Conservation (phyloP, 164 flowering plant species). For the Santalum album region DNA sequence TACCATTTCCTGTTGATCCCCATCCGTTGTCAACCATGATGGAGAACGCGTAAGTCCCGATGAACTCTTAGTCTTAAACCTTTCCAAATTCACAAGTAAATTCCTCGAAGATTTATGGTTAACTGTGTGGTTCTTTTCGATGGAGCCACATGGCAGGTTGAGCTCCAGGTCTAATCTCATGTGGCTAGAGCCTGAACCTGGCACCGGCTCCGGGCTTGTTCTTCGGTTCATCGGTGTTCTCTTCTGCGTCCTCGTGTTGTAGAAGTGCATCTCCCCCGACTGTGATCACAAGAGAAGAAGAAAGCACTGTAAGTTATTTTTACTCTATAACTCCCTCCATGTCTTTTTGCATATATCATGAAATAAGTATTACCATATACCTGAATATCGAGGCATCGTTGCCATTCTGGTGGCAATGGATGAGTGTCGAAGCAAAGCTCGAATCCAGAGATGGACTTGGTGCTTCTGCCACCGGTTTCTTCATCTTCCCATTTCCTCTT, state of each 20-base stretch:
- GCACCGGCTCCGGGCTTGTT: slow-evolving; percentile 22
- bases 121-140: slow-evolving; percentile 1
- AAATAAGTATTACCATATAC: slow-evolving; percentile 23
- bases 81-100: background rate
- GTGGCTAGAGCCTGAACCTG: slow-evolving; percentile 10
- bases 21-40: slow-evolving; percentile 41
- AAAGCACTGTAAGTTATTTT: too few relatives aligned
- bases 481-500: slow-evolving; percentile 51
- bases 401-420: slow-evolving; percentile 71
- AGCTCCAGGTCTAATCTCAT: slow-evolving; percentile 80
- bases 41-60: slow-evolving; percentile 14
- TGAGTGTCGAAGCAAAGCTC: slow-evolving; percentile 44
- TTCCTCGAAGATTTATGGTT: slow-evolving; percentile 4
- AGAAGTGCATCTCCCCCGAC: slow-evolving; percentile 74
- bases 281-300: slow-evolving; percentile 15
- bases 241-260: slow-evolving; percentile 62
- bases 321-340: too few relatives aligned
- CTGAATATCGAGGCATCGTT: slow-evolving; percentile 68
- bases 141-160: slow-evolving; percentile 42
- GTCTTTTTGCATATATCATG: too few relatives aligned
- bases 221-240: slow-evolving; percentile 59
- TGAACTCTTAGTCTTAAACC: slow-evolving; percentile 1
- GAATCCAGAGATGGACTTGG: slow-evolving; percentile 17
- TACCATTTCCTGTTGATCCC: slow-evolving; percentile 55
- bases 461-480: slow-evolving; percentile 6